These are phyloP conservation scores for Dillenia turbinata DNA, from an alignment of 164 flowering plant species.

Conservation along the genomic window DNA sequence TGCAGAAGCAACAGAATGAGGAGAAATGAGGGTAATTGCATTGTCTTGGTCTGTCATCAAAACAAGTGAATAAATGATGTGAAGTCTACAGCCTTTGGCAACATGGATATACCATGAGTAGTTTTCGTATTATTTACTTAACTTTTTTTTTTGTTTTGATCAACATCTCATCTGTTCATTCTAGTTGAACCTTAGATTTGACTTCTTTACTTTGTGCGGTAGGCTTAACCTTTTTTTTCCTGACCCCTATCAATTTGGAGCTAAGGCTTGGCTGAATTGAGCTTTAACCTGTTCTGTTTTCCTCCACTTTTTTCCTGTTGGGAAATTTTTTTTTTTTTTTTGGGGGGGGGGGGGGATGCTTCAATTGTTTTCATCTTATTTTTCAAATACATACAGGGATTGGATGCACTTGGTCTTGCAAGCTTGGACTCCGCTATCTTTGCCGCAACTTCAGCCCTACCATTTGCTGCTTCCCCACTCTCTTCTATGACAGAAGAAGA, in stretches of 20 bases:
- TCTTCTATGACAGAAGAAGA: constrained; percentile 65
- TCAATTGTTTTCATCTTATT: constrained; percentile 1
- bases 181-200: background rate
- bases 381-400: constrained; percentile 46
- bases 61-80: too few relatives aligned
- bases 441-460: constrained; percentile 36
- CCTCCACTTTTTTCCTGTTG: background rate
- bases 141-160: too few relatives aligned
- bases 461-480: constrained; percentile 35
- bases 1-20: too few relatives aligned
- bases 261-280: too few relatives aligned
- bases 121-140: too few relatives aligned
- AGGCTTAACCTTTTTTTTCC: background rate
- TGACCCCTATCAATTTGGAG: too few relatives aligned
- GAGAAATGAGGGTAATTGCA: too few relatives aligned
- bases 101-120: too few relatives aligned
- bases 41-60: too few relatives aligned
- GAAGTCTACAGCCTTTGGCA: too few relatives aligned
- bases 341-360: background rate
- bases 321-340: background rate
- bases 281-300: too few relatives aligned
- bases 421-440: constrained; percentile 50
- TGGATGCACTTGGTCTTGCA: constrained; percentile 87
- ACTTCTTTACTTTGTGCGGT: background rate
- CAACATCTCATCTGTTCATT: too few relatives aligned